A percentile compares a stretch with the other conserved stretches of the same genome.
These are phyloP conservation scores for Ceratobasidium sp. DNA, from an alignment of 1,284 basidiomycete species.

Conservation along the genomic window DNA sequence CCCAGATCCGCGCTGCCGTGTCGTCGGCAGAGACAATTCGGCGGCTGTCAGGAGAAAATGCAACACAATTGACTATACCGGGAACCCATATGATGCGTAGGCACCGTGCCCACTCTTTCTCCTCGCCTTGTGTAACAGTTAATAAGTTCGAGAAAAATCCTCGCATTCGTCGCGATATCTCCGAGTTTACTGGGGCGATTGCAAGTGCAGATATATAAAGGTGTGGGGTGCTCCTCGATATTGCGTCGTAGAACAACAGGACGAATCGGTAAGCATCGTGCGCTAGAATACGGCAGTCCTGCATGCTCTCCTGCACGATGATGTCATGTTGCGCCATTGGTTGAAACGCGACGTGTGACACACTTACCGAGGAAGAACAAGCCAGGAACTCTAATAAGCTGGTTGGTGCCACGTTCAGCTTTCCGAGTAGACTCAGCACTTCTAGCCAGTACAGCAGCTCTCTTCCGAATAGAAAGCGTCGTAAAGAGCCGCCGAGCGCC, in stretches of 20 bases:
- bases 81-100: not conserved
- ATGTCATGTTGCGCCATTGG: not conserved
- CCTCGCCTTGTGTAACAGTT: not conserved
- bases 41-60: not conserved
- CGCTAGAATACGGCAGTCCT: not conserved
- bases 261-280: conserved; percentile 3
- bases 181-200: not conserved
- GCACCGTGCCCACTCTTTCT: not conserved
- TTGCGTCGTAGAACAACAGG: not conserved
- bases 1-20: not conserved
- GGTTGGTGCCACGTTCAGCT: not conserved
- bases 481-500: too few species aligned
- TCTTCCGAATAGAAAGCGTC: not conserved
- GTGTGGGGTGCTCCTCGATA: not conserved
- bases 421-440: conserved; percentile 17
- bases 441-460: conserved; percentile 38
- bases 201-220: not conserved
- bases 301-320: not conserved
- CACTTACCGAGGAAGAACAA: not conserved
- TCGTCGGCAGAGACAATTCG: not conserved
- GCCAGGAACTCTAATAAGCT: not conserved
- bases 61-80: too few species aligned
- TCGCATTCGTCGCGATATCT: not conserved
- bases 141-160: not conserved
- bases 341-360: too few species aligned